Base-by-base conservation (phyloP, 75 land plant genomes). In the Sequoiadendron giganteum region DNA sequence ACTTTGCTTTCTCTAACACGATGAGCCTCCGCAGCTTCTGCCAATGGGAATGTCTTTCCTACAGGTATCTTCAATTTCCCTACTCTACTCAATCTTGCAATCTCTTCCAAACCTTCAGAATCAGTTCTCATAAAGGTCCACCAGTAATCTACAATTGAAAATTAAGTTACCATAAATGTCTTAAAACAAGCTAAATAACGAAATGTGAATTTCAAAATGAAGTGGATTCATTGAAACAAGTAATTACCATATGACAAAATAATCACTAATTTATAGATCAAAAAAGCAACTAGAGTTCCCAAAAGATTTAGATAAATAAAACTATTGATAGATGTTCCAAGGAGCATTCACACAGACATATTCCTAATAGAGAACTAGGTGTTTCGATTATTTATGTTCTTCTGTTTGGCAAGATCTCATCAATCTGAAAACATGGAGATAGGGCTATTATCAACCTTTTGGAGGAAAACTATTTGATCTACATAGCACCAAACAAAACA, bases 41-140 rank as follows among this genome's bases (percentile, higher is more conserved):
- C 91, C 61, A 98, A 86, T 21, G 93, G 95, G 88, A 93, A 97
- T 56, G 95, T 93, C 86, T 94, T 94, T 79, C 94, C 95, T 19
- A 98, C 97, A 21, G 98, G 99, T 56, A 95, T 91, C 85, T 90
- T 93, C 54, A 98, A 89, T 88, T 94, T 95, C 18, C 98, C 99
- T 56, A 91, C 90, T 85, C 86, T 93, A 21, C 91, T 83, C 21
- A 98, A 92, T 88, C 94, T 91, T 16, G 95, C 91, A n/a, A 98
- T 95, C 90, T 98, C 96, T 52, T 94, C 90, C 48, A 96, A 86
- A 9, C 95, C 99, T 93, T 98, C 99, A 1, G 95, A 79, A 91
- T 98, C 99, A 32, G 99, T 94, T 84, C 98, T 92, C 99, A 98
- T 98, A 76, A 91, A 92, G 32, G 93, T 91, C 97, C 98, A 98